Evolutionary conservation across 2,329 filamentous ascomycete species (phyloP).

Genomic region (Calonectria multiphialidica): DNA sequence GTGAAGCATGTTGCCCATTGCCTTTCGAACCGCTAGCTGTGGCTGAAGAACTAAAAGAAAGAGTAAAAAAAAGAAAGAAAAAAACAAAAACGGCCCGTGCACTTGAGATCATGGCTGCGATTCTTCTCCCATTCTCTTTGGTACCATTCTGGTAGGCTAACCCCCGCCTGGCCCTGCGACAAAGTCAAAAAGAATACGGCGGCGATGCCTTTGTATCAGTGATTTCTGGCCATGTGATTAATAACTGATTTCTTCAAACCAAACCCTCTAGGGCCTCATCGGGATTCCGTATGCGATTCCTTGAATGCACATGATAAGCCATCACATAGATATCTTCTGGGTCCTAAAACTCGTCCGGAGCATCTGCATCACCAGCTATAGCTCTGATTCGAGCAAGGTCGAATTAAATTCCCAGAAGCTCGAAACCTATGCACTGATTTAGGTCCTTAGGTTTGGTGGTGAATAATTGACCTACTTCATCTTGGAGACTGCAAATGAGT

Average conservation of each 20-base stretch:
- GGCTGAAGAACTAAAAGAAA: no score
- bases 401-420: no score
- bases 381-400: no score
- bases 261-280: constrained; percentile 55
- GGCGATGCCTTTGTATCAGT: constrained; percentile 35
- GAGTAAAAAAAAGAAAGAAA: no score
- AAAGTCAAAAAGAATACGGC: neutral
- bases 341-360: no score
- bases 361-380: no score
- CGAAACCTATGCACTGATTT: no score
- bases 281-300: constrained; percentile 61
- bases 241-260: constrained; percentile 47
- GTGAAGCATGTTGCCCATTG: no score
- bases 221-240: constrained; percentile 46
- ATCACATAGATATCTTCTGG: no score
- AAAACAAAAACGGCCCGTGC: constrained; percentile 18
- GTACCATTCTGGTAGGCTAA: constrained; percentile 26
- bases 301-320: no score
- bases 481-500: constrained; percentile 37
- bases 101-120: constrained; percentile 24
- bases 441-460: no score
- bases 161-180: constrained; percentile 21
- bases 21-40: constrained; percentile 23
- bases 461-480: no score
- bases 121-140: constrained; percentile 35